These are phyloP conservation scores for Chytriomyces sp. DNA, from an alignment of 192 early-diverging fungal genomes.

Conservation along the genomic window DNA sequence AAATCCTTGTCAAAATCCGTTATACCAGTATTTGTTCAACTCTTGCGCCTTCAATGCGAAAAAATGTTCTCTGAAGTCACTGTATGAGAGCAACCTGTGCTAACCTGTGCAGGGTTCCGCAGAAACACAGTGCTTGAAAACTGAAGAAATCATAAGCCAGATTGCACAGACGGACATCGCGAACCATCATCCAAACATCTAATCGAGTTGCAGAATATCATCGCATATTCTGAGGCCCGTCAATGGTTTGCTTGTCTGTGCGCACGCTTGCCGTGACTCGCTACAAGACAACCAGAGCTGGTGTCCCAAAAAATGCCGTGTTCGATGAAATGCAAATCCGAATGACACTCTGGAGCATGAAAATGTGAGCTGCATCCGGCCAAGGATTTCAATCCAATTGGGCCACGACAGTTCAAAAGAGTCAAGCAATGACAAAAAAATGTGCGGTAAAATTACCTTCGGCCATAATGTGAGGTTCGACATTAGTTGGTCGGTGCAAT, in stretches of 20 bases:
- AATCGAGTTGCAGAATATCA: constrained; percentile 16
- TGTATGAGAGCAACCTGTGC: no score
- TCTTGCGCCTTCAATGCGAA: no score
- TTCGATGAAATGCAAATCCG: constrained; percentile 25
- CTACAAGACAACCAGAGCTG: constrained; percentile 14
- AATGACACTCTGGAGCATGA: constrained; percentile 29
- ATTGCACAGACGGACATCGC: constrained; percentile 16
- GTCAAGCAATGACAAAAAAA: constrained; percentile 20
- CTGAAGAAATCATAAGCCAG: not conserved
- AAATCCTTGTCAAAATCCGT: no score
- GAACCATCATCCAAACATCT: constrained; percentile 32
- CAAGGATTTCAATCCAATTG: constrained; percentile 26
- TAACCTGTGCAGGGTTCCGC: no score
- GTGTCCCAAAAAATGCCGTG: constrained; percentile 27
- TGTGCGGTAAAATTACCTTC: not conserved
- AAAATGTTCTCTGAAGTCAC: no score
- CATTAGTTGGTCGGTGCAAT: not conserved
- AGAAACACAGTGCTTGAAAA: no score
- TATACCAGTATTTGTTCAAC: no score
- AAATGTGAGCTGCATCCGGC: constrained; percentile 27
- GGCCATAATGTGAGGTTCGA: not conserved
- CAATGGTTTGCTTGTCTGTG: not conserved
- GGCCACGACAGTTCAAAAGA: constrained; percentile 17
- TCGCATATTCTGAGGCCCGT: constrained; percentile 19
- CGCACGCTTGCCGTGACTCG: no score